Conservation (phyloP, 768 basidiomycete genomes). For the Pholiota molesta region DNA sequence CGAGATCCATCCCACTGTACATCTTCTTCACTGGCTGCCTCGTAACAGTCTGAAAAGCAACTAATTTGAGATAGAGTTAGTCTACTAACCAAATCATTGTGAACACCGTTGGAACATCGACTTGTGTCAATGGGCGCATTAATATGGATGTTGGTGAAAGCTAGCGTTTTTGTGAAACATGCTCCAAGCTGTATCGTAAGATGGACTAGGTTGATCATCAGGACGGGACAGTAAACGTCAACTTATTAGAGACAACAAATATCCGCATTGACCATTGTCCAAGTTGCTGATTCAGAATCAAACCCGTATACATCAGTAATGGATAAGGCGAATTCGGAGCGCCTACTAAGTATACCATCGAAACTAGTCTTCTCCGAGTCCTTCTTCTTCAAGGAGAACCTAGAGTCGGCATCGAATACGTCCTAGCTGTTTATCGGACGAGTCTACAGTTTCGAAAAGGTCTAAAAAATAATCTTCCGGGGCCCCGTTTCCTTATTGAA, state of each 20-base stretch:
- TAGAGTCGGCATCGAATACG: background rate
- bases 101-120: background rate
- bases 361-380: background rate
- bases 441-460: background rate
- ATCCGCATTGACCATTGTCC: background rate
- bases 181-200: background rate
- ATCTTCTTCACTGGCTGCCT: too few species aligned
- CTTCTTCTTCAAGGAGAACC: background rate
- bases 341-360: background rate
- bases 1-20: background rate
- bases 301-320: background rate
- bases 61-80: too few species aligned
- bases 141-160: background rate
- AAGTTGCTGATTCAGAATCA: background rate
- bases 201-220: background rate
- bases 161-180: background rate
- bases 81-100: background rate
- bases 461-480: background rate
- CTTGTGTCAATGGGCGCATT: background rate
- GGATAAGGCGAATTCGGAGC: background rate
- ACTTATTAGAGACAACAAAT: background rate
- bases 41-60: too few species aligned
- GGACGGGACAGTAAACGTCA: background rate
- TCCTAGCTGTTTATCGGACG: background rate
- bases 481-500: background rate